These are phyloP conservation scores for Botrytis sinoallii DNA, from an alignment of 2,329 filamentous ascomycete species.

Conservation along the genomic window DNA sequence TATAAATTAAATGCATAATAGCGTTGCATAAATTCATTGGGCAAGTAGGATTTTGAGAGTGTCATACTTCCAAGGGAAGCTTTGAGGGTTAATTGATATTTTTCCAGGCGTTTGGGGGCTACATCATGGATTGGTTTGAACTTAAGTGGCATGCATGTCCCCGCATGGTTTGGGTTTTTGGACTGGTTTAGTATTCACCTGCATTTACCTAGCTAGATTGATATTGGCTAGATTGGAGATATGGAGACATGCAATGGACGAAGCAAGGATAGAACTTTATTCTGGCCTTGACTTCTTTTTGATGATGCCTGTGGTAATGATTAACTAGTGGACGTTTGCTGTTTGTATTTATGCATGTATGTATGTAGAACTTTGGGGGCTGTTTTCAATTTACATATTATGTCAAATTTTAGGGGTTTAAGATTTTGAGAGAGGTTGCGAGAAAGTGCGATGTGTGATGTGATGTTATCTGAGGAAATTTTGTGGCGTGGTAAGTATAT, in stretches of 20 bases:
- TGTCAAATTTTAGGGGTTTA: background rate
- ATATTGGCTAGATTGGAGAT: conserved; percentile 12
- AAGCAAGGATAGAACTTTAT: background rate
- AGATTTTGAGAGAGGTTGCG: background rate
- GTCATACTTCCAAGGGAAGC: background rate
- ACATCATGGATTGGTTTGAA: conserved; percentile 1
- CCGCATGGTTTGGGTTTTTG: background rate
- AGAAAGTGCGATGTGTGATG: background rate
- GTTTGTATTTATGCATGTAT: background rate
- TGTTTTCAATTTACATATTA: background rate
- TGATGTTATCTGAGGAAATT: background rate
- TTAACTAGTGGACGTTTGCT: conserved; percentile 6
- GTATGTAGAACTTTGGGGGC: background rate
- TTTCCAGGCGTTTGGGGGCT: background rate
- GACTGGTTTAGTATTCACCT: background rate
- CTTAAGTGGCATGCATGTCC: conserved; percentile 8
- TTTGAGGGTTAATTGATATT: background rate
- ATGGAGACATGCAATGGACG: background rate
- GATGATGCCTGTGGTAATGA: conserved; percentile 10
- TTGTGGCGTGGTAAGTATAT: background rate
- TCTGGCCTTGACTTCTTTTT: background rate
- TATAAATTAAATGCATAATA: conserved; percentile 1
- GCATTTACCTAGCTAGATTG: conserved; percentile 7
- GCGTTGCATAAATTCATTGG: background rate
- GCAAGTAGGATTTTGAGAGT: background rate